These are phyloP conservation scores for Fusarium lyarnte DNA, from an alignment of 2,329 filamentous ascomycete species.

Conservation along the genomic window DNA sequence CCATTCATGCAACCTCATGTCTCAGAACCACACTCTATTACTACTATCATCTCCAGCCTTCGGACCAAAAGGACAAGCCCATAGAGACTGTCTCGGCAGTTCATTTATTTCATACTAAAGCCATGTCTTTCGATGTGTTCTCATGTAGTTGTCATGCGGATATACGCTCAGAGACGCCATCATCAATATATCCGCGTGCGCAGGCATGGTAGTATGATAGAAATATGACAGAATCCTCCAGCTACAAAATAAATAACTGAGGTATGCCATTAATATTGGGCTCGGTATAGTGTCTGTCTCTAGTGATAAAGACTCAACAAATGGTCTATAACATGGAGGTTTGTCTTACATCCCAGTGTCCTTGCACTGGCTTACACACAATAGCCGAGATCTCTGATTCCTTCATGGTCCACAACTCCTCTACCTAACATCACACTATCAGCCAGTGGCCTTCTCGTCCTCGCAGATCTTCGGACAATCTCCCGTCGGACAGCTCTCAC, in stretches of 20 bases:
- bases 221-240: no score
- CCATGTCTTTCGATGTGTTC: slow-evolving; percentile 1
- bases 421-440: slow-evolving; percentile 58
- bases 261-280: not conserved
- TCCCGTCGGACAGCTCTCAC: slow-evolving; percentile 65
- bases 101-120: not conserved
- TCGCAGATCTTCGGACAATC: slow-evolving; percentile 67
- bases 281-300: rapidly evolving
- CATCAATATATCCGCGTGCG: not conserved
- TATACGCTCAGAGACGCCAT: not conserved
- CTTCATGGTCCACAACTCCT: slow-evolving; percentile 56
- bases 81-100: not conserved
- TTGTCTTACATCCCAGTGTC: not conserved
- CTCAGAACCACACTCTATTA: not conserved
- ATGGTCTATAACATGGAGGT: slow-evolving; percentile 16
- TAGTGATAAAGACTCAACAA: not conserved
- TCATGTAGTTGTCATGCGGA: slow-evolving; percentile 19
- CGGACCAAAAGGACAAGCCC: rapidly evolving
- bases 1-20: slow-evolving; percentile 12
- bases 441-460: slow-evolving; percentile 64
- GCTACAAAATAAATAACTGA: no score
- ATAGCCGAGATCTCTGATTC: slow-evolving; percentile 45
- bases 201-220: no score
- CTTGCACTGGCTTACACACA: slow-evolving; percentile 4
- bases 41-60: no score